Base-by-base conservation (phyloP, 2,329 filamentous ascomycete genomes). In the Xylariaceae sp. region DNA sequence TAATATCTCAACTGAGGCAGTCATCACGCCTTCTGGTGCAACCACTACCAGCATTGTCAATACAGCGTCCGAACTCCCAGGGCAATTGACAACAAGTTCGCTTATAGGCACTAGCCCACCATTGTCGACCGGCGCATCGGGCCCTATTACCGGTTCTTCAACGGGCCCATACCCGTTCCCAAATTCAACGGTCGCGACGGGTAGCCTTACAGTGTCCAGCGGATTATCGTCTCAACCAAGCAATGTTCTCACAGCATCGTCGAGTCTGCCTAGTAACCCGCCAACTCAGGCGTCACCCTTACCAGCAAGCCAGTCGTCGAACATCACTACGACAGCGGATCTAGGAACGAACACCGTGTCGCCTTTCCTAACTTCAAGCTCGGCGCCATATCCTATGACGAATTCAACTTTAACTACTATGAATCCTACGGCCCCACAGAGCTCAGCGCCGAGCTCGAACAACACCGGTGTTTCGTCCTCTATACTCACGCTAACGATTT, bases 161-260 rank as follows among this genome's bases (percentile, higher is more conserved):
- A 55, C 45, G 14, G 53, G 49, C 4, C 37, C 21, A 4, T 54
- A 29, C 41, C 63, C 65, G 24, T 66, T 67, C 40, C 52, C 67
- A 2, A 69, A 68, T 40, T 65, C 66, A 14, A 68, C 65, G 14
- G 46, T 12, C 11, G 23, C 43, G 9, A 39, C 58, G 6, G 57
- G 43, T 17, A 40, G 60, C 16, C 24, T 47, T 23, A 54, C 55
- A 28, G 60, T 34, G 23, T 53, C 56, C 9, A 37, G 44, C 12
- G 26, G 33, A 6, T 11, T 31, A 21, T 29, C 53, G 2, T 33
- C 55, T 29, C 44, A 56, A 14, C 29, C 31, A 9, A 55, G 44
- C 16, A 41, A 49, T 41, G 45, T 26, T 34, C 33, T 52, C 1
- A 61, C 61, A 9, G 37, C 47, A 44, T 39, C 43, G 12, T 24